Evolutionary conservation across 2,329 filamentous ascomycete genomes (phyloP).

Genomic region (Plenodomus lindquistii): DNA sequence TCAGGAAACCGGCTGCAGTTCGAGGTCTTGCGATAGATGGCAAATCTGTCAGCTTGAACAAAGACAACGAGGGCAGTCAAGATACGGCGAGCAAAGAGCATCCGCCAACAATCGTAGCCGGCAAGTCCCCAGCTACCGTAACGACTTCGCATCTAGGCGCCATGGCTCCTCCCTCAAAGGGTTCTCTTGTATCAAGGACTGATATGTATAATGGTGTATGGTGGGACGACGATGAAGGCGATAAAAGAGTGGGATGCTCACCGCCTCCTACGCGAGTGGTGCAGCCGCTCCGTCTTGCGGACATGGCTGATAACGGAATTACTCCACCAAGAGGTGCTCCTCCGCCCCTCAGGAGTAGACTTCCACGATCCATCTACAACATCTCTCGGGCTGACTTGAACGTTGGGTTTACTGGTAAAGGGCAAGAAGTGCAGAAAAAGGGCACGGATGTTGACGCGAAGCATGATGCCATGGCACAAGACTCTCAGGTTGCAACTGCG

Average conservation of each 20-base stretch:
- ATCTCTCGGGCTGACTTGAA: not conserved
- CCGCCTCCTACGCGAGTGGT: not conserved
- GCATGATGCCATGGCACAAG: too few species aligned
- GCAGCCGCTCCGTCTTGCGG: not conserved
- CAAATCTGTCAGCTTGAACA: not conserved
- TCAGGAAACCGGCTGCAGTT: not conserved
- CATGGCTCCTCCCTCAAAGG: not conserved
- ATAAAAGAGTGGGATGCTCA: not conserved
- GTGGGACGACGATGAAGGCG: not conserved
- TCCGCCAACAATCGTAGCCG: not conserved
- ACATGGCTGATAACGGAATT: not conserved
- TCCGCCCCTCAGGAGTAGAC: not conserved
- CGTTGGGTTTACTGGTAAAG: too few species aligned
- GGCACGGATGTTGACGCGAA: too few species aligned
- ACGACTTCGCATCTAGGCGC: not conserved
- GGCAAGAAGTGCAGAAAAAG: too few species aligned
- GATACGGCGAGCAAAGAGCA: not conserved
- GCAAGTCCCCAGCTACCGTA: not conserved
- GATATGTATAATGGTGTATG: not conserved
- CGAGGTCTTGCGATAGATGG: not conserved
- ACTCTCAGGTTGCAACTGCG: too few species aligned
- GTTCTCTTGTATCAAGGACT: not conserved
- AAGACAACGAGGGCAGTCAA: not conserved
- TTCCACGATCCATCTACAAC: not conserved
- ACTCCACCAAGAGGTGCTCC: not conserved